Percentiles rank a stretch among this genome's conserved stretches.
phyloP scores from a whole-genome alignment of 352 stramenopile species.

The Globisporangium echinulatum region DNA sequence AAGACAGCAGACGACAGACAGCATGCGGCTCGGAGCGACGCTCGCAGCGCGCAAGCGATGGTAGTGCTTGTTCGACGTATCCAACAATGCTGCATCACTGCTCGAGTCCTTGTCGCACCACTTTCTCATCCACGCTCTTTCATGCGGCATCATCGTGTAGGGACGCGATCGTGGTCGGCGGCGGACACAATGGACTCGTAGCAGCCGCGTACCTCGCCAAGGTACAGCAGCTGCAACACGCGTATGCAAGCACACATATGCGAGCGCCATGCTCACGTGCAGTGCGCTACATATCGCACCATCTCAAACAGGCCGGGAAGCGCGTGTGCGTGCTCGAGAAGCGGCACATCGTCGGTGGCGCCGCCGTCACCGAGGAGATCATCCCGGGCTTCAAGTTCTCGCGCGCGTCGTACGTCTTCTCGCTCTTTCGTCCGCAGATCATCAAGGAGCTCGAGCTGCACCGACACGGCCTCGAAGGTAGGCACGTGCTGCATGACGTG shows the following conservation, averaged over 20 bases:
- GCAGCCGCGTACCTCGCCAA: conserved; percentile 86
- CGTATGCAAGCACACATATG: neutral
- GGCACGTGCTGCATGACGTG: conserved; percentile 23
- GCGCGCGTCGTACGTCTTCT: conserved; percentile 87
- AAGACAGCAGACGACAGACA: conserved; percentile 3
- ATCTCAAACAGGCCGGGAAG: conserved; percentile 49
- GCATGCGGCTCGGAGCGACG: conserved; percentile 10
- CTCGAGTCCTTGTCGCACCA: too few species aligned
- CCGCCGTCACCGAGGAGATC: conserved; percentile 89
- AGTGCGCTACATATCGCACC: too few species aligned
- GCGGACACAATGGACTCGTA: conserved; percentile 87
- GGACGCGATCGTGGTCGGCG: conserved; percentile 86
- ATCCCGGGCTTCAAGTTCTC: conserved; percentile 89
- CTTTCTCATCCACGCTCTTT: neutral
- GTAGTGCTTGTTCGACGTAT: conserved; percentile 4
- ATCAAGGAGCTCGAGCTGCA: conserved; percentile 86
- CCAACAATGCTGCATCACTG: too few species aligned
- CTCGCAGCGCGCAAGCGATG: conserved; percentile 33
- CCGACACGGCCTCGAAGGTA: conserved; percentile 68
- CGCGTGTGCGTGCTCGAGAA: conserved; percentile 87
- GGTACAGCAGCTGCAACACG: conserved; percentile 17
- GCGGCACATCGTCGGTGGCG: conserved; percentile 80
- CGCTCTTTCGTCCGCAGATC: conserved; percentile 85
- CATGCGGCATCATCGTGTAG: conserved; percentile 15
- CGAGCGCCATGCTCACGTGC: neutral